Conservation (phyloP, 257 asterid genomes). For the Anisodus tanguticus region DNA sequence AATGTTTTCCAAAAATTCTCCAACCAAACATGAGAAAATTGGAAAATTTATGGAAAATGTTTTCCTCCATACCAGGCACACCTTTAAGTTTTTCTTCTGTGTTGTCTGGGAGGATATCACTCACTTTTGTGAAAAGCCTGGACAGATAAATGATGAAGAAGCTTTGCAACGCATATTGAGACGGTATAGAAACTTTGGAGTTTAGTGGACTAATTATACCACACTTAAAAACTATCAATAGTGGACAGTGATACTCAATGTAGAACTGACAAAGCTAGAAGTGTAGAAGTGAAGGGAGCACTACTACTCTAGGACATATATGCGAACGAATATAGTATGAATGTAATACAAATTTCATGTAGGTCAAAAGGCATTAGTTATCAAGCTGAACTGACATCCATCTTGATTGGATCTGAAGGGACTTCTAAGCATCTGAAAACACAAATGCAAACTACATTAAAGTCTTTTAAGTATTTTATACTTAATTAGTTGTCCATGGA, state of each 20-base stretch:
- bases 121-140: conserved; percentile 2
- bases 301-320: background rate
- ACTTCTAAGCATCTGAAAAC: background rate
- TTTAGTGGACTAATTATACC: background rate
- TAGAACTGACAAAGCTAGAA: background rate
- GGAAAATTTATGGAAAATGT: too few relatives aligned
- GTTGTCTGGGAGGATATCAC: background rate
- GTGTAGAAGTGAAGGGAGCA: conserved; percentile 4
- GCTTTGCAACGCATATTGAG: conserved; percentile 4
- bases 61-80: too few relatives aligned
- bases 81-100: background rate
- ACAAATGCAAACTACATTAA: background rate
- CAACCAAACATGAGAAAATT: too few relatives aligned
- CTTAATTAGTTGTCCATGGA: background rate
- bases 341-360: background rate
- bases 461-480: background rate
- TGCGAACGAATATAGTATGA: background rate
- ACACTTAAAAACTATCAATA: background rate
- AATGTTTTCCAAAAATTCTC: too few relatives aligned
- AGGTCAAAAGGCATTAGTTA: background rate
- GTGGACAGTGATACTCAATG: conserved; percentile 12
- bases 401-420: background rate
- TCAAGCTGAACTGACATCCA: background rate
- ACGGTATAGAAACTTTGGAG: background rate
- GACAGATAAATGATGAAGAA: background rate